Evolutionary conservation across 768 basidiomycete species (phyloP).

Genomic region (Hydnum rufescens): DNA sequence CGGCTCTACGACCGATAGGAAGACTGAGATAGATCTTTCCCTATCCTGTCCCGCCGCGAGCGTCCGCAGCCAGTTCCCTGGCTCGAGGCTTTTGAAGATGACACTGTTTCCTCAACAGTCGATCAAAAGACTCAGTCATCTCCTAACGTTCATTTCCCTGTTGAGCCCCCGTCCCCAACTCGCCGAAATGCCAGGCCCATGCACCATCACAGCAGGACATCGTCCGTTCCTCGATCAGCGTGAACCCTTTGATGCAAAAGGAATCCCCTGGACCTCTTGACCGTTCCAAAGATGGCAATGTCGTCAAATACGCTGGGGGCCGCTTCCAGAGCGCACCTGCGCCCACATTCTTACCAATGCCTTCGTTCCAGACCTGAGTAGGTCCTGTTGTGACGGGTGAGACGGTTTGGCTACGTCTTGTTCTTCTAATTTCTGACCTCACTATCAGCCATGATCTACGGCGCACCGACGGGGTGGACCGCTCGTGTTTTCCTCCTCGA

Average conservation of each 20-base stretch:
- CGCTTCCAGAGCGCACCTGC: conserved; percentile 1
- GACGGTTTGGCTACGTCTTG: no score
- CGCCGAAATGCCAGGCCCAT: neutral
- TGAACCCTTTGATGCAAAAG: neutral
- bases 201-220: neutral
- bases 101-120: no score
- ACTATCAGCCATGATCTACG: no score
- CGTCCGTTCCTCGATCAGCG: neutral
- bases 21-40: neutral
- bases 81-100: neutral
- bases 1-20: neutral
- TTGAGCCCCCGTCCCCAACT: no score
- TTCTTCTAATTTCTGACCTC: no score
- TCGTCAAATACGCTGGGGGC: neutral
- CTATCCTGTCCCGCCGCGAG: neutral
- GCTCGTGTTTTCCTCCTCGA: no score
- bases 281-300: neutral
- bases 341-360: neutral
- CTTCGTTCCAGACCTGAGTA: neutral
- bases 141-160: no score
- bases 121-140: no score
- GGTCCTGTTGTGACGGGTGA: neutral
- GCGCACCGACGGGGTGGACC: no score
- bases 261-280: neutral
- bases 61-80: neutral